Conservation (phyloP, 768 basidiomycete genomes). For the Leccinum broughii region DNA sequence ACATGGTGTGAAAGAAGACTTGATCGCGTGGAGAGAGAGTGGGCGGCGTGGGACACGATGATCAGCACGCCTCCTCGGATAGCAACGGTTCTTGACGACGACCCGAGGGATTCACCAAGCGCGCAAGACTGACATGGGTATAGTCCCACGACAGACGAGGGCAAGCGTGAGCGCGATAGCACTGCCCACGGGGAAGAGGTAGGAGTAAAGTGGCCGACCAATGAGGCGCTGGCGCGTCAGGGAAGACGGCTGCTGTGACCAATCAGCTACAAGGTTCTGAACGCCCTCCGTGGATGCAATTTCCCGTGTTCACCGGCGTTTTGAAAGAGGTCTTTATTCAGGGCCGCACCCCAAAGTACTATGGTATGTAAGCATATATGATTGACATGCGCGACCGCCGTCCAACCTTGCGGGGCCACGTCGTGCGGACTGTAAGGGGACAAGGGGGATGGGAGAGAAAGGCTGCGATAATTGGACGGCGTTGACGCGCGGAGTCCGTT, state of each 20-base stretch:
- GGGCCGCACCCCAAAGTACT: not conserved
- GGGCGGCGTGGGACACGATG: not conserved
- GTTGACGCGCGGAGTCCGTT: not conserved
- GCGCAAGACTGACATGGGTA: not conserved
- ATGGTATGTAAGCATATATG: not conserved
- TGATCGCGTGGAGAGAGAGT: not conserved
- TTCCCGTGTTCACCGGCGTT: not conserved
- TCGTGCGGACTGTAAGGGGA: not conserved
- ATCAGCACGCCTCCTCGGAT: not conserved
- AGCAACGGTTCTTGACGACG: not conserved
- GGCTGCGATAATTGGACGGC: not conserved
- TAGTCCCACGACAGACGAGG: not conserved
- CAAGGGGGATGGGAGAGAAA: not conserved
- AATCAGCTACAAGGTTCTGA: not conserved
- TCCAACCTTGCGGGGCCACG: not conserved
- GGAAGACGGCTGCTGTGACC: not conserved
- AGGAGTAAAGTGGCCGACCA: not conserved
- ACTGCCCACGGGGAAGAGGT: not conserved
- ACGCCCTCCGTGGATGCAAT: not conserved
- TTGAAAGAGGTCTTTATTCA: not conserved
- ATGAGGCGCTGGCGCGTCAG: not conserved
- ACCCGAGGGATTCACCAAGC: not conserved
- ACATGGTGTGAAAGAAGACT: conserved; percentile 2
- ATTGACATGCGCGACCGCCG: not conserved
- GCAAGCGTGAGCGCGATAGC: not conserved